Conservation (phyloP, 768 basidiomycete genomes). For the Tylopilus balloui region DNA sequence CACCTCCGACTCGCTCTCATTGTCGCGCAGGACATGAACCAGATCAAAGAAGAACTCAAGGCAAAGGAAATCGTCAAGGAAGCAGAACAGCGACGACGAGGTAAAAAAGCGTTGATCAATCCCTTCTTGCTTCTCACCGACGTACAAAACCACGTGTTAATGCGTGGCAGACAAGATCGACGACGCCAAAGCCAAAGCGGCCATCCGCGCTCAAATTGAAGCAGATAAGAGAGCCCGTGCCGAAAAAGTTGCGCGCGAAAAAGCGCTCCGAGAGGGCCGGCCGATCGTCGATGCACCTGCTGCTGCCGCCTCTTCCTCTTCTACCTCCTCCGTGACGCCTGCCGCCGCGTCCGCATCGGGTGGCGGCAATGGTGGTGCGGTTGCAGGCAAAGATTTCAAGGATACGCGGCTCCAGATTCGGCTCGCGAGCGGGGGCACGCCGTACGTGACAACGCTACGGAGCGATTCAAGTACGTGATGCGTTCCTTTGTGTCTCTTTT, state of each 20-base stretch:
- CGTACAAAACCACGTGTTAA: too few species aligned
- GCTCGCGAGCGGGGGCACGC: slow-evolving; percentile 70
- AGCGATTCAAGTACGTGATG: slow-evolving; percentile 66
- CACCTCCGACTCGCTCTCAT: slow-evolving; percentile 2
- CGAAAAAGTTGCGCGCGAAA: slow-evolving; percentile 84
- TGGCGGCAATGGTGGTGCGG: slow-evolving; percentile 9
- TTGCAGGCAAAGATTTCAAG: slow-evolving; percentile 70
- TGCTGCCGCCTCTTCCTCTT: slow-evolving; percentile 31
- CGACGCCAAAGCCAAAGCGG: slow-evolving; percentile 80
- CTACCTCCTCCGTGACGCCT: slow-evolving; percentile 22
- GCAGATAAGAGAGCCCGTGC: slow-evolving; percentile 88
- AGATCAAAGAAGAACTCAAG: slow-evolving; percentile 72
- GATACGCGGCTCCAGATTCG: slow-evolving; percentile 91
- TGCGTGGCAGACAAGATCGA: slow-evolving; percentile 72
- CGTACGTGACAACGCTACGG: slow-evolving; percentile 74
- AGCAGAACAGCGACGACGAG: slow-evolving; percentile 73
- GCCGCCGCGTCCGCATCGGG: slow-evolving; percentile 34
- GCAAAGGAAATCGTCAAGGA: slow-evolving; percentile 80
- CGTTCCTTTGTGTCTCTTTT: too few species aligned
- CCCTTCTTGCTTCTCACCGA: too few species aligned
- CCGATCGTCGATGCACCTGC: slow-evolving; percentile 33
- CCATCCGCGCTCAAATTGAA: slow-evolving; percentile 91
- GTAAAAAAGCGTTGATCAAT: slow-evolving; percentile 40
- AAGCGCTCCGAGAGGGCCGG: slow-evolving; percentile 82
- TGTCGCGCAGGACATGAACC: slow-evolving; percentile 54